Evolutionary conservation across 306 rosid genomes (phyloP), one percentile per base, ranked within the genome.

Genomic region (Sindora glabra): DNA sequence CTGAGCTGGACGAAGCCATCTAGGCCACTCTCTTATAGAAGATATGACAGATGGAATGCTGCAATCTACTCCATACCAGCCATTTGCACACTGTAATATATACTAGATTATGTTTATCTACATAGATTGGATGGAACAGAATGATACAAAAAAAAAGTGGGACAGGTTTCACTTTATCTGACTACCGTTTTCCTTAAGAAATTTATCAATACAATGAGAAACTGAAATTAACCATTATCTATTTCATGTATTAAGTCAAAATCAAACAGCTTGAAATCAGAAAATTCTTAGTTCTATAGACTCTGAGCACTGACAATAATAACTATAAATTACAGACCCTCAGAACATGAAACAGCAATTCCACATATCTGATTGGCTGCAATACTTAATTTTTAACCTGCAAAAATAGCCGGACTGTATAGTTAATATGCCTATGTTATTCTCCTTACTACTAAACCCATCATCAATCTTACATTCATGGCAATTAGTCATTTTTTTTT

Each of bases 51-150:
- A 88, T 27, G 99, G 99, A 64, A 67, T 74, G 72, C 95, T 92
- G 79, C 99, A 92, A 80, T 92, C 99, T 60, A 75, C 77, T 82
- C 99, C 99, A 60, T 86, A 89, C 99, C 99, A 89, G 44, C 96
- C 95, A 75, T 68, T 84, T 45, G 72, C 48, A 77, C 99, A 92
- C 99, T 92, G 96, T 58, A 80, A 72, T 47, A 52, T 48, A 64
- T 29, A 63, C 42, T 25, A 70, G 32, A 67, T 57, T 74, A 56
- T 49, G 40, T 67, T 77, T 71, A 66, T 75, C 65, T 54, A 69
- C 58, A 25, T 56, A 60, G 39, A 48, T 40, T 44, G 32, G 48
- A 62, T 23, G 37, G 59, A 29, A 30, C 19, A 40, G 18, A 38
- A 56, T 29, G 44, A 64, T 12, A 49, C 16, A 65, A 8, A 37